These are phyloP conservation scores for Raddia guianensis DNA, from an alignment of 176 grass and related monocot species.

Conservation along the genomic window DNA sequence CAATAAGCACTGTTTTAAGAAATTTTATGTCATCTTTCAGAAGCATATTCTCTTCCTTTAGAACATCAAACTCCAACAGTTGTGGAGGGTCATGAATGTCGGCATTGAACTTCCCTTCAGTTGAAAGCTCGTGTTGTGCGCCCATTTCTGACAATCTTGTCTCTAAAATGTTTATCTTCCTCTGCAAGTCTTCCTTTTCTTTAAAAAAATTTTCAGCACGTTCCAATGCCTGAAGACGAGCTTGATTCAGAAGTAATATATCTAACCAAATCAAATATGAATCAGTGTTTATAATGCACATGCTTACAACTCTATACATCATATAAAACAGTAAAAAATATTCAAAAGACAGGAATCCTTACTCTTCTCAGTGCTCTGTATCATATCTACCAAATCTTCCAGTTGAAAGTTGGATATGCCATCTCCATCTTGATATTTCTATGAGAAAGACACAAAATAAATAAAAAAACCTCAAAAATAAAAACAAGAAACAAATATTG, in stretches of 20 bases:
- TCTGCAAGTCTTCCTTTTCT: constrained; percentile 81
- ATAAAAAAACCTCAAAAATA: constrained; percentile 35
- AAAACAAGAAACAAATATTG: not conserved
- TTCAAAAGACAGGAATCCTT: constrained; percentile 37
- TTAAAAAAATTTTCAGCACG: constrained; percentile 75
- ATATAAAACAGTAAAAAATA: constrained; percentile 26
- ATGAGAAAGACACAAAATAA: not conserved
- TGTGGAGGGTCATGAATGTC: constrained; percentile 40
- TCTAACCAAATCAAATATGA: constrained; percentile 55
- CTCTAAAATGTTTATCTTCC: constrained; percentile 68
- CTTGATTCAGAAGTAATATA: constrained; percentile 95
- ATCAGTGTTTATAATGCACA: constrained; percentile 25
- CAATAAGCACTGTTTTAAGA: constrained; percentile 56
- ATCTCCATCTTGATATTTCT: constrained; percentile 48
- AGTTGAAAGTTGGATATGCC: constrained; percentile 47
- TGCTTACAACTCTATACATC: constrained; percentile 11
- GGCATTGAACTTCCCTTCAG: constrained; percentile 44
- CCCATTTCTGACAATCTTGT: constrained; percentile 63
- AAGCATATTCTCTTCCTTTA: constrained; percentile 67
- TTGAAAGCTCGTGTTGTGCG: constrained; percentile 38
- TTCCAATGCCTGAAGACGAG: constrained; percentile 69
- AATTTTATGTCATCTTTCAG: constrained; percentile 63
- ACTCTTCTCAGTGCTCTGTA: constrained; percentile 82
- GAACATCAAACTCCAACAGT: constrained; percentile 46
- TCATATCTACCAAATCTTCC: constrained; percentile 78